A percentile compares a stretch with the other conserved stretches of the same genome.
Conservation (phyloP, 78 protist genomes). For the Guillardia theta region DNA sequence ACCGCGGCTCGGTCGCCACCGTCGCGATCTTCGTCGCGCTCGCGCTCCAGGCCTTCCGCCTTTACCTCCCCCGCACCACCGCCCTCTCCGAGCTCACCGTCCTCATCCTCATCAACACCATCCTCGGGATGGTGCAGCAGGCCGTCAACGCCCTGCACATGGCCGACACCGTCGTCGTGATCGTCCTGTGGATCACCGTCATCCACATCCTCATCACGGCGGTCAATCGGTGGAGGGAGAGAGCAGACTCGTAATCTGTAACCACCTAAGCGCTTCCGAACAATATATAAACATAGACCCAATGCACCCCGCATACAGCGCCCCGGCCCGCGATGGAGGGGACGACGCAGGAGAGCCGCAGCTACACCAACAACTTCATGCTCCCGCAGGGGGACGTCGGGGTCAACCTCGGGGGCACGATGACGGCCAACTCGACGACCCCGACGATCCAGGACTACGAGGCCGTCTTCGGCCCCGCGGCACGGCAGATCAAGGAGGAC, state of each 20-base stretch:
- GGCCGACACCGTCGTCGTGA: background rate
- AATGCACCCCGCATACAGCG: too few relatives aligned
- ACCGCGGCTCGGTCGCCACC: background rate
- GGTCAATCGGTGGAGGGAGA: too few relatives aligned
- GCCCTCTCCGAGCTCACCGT: background rate
- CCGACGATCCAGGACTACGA: background rate
- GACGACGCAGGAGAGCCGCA: too few relatives aligned
- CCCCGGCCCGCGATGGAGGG: too few relatives aligned
- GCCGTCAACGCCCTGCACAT: background rate
- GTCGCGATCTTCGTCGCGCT: background rate
- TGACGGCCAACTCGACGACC: background rate
- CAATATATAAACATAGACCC: too few relatives aligned
- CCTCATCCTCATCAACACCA: background rate
- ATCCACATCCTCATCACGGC: background rate
- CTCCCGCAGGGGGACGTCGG: background rate
- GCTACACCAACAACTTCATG: too few relatives aligned
- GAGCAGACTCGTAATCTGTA: too few relatives aligned
- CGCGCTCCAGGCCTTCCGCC: background rate
- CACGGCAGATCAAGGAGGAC: background rate
- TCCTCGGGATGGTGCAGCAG: background rate
- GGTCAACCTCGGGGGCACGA: background rate
- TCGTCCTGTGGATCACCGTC: background rate
- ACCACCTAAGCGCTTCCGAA: too few relatives aligned
- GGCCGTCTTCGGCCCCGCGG: background rate
- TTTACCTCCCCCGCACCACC: background rate